Percentiles rank a stretch among this genome's conserved stretches.
Evolutionary conservation across 129 eudicot genomes (phyloP).

Genomic region (Lactuca sativa): DNA sequence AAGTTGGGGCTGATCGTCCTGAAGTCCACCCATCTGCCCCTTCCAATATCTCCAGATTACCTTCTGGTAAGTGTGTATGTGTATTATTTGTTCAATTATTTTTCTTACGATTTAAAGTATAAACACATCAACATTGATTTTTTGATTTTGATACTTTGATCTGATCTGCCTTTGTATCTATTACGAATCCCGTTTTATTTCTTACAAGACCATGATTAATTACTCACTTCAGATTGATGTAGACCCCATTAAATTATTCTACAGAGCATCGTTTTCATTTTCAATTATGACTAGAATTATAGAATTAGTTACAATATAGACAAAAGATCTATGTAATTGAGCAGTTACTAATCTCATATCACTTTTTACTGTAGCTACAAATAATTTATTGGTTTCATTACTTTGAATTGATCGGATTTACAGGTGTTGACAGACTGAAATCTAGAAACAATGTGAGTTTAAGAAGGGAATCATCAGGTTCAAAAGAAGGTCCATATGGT

Average conservation of each 20-base stretch:
- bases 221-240: slow-evolving; percentile 24
- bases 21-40: slow-evolving; percentile 47
- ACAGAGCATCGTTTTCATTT: slow-evolving; percentile 1
- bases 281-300: slow-evolving; percentile 6
- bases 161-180: slow-evolving; percentile 37
- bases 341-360: slow-evolving; percentile 5
- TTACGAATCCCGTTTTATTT: slow-evolving; percentile 6
- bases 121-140: slow-evolving; percentile 3
- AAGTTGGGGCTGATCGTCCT: slow-evolving; percentile 47
- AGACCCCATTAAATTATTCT: slow-evolving; percentile 29
- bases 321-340: slow-evolving; percentile 18
- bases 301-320: background rate
- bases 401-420: slow-evolving; percentile 18
- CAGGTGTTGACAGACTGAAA: slow-evolving; percentile 76
- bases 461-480: slow-evolving; percentile 55
- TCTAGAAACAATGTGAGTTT: slow-evolving; percentile 61
- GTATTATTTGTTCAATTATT: background rate
- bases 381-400: background rate
- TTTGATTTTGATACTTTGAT: slow-evolving; percentile 24
- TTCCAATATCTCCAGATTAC: slow-evolving; percentile 75
- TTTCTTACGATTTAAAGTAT: background rate
- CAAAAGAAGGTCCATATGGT: slow-evolving; percentile 58
- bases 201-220: slow-evolving; percentile 15
- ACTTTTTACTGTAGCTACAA: background rate
- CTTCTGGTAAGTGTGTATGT: slow-evolving; percentile 61